Evolutionary conservation across 2,329 filamentous ascomycete genomes (phyloP).

Genomic region (Fusarium sp.): DNA sequence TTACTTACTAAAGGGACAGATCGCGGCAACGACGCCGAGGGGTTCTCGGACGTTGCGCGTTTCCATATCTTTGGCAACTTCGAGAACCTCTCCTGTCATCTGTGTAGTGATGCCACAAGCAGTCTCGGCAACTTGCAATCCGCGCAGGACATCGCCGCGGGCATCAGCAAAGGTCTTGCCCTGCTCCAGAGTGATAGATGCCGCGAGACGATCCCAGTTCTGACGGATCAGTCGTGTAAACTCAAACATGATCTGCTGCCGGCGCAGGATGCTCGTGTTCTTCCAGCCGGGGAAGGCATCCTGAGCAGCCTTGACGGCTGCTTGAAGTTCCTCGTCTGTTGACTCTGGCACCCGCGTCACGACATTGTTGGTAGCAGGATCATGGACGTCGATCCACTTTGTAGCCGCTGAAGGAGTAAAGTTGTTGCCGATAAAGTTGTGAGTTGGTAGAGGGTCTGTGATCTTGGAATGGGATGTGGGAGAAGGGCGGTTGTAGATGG

Average conservation of each 20-base stretch:
- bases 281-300: constrained; percentile 79
- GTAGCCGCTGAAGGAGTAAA: constrained; percentile 76
- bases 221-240: constrained; percentile 79
- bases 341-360: constrained; percentile 83
- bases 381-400: constrained; percentile 81
- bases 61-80: constrained; percentile 86
- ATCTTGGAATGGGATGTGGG: constrained; percentile 47
- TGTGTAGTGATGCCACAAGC: constrained; percentile 81
- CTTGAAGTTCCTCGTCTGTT: constrained; percentile 74
- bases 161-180: constrained; percentile 84
- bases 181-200: constrained; percentile 82
- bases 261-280: constrained; percentile 74
- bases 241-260: constrained; percentile 84
- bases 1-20: constrained; percentile 81
- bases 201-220: constrained; percentile 81
- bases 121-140: constrained; percentile 82
- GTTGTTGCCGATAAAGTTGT: constrained; percentile 82
- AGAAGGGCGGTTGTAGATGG: constrained; percentile 23
- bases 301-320: constrained; percentile 77
- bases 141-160: constrained; percentile 80
- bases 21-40: constrained; percentile 79
- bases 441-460: constrained; percentile 74
- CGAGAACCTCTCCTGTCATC: constrained; percentile 81
- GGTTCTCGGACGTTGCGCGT: constrained; percentile 81
- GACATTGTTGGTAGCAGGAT: constrained; percentile 85